These are phyloP conservation scores for Grifola frondosa DNA, from an alignment of 1,284 basidiomycete genomes.

Conservation along the genomic window DNA sequence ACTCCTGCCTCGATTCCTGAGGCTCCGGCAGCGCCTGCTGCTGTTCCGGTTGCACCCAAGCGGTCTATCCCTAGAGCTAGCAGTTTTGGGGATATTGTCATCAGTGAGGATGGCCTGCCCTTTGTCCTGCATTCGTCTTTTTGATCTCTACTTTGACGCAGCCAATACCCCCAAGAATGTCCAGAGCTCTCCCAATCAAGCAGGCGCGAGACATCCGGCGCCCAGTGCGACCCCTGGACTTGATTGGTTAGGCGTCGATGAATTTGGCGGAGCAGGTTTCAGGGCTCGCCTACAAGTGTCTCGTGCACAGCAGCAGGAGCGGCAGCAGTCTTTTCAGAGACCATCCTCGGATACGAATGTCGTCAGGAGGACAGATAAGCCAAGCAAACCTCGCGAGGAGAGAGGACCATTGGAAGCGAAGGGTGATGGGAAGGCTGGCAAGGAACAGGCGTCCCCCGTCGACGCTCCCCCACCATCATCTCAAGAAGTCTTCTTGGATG, in stretches of 20 bases:
- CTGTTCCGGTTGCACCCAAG: slow-evolving; percentile 6
- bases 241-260: slow-evolving; percentile 14
- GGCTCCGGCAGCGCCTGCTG: slow-evolving; percentile 1
- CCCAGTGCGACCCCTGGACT: slow-evolving; percentile 3
- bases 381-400: neutral
- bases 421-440: too few species aligned
- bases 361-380: neutral
- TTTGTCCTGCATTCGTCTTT: too few species aligned
- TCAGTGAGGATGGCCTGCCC: too few species aligned
- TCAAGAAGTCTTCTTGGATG: too few species aligned
- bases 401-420: neutral
- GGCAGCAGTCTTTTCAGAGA: too few species aligned
- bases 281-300: slow-evolving; percentile 5
- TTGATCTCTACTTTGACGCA: neutral
- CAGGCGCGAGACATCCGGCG: neutral
- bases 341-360: too few species aligned
- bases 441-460: too few species aligned
- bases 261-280: slow-evolving; percentile 11
- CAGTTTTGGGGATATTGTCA: slow-evolving; percentile 35
- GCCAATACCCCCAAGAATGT: neutral
- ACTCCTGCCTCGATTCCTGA: slow-evolving; percentile 7
- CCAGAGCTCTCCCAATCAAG: too few species aligned
- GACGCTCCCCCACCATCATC: too few species aligned
- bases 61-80: slow-evolving; percentile 28
- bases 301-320: too few species aligned